Evolutionary conservation across 805 yeast genomes (phyloP).

Genomic region (Candida silvicultrix): DNA sequence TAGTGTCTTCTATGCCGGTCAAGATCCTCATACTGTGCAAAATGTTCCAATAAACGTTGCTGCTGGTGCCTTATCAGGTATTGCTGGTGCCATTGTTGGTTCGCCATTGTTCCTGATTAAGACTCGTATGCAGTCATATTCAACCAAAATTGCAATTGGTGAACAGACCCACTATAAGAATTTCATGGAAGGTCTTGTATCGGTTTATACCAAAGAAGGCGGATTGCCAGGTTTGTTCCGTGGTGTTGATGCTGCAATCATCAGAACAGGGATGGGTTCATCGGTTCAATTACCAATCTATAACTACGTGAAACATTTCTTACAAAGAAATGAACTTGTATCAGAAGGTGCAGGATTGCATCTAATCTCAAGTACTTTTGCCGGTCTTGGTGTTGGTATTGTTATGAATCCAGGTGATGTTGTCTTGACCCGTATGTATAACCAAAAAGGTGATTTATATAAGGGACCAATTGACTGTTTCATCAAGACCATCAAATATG

Average conservation of each 20-base stretch:
- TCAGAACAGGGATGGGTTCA: slow-evolving; percentile 95
- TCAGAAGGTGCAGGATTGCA: slow-evolving; percentile 66
- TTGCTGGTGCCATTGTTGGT: slow-evolving; percentile 83
- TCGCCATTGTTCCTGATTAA: slow-evolving; percentile 90
- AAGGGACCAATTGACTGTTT: slow-evolving; percentile 87
- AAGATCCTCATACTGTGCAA: slow-evolving; percentile 43
- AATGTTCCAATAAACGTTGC: slow-evolving; percentile 55
- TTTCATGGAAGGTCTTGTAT: slow-evolving; percentile 58
- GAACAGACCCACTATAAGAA: slow-evolving; percentile 86
- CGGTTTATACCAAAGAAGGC: slow-evolving; percentile 50
- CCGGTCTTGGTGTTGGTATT: slow-evolving; percentile 89
- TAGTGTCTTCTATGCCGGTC: slow-evolving; percentile 42
- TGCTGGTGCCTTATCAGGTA: slow-evolving; percentile 81
- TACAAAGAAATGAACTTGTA: slow-evolving; percentile 46
- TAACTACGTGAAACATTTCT: slow-evolving; percentile 61
- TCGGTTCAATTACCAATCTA: slow-evolving; percentile 92
- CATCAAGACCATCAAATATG: slow-evolving; percentile 69
- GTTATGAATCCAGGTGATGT: slow-evolving; percentile 99
- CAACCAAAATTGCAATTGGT: slow-evolving; percentile 65
- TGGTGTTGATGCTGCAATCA: slow-evolving; percentile 91
- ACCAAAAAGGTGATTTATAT: slow-evolving; percentile 86
- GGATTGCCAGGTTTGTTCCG: slow-evolving; percentile 77
- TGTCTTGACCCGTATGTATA: slow-evolving; percentile 87
- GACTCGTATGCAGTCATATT: slow-evolving; percentile 94
- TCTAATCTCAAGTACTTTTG: slow-evolving; percentile 62